Evolutionary conservation across 352 stramenopile genomes (phyloP), one percentile per base, ranked within the genome.

Genomic region (Peronospora destructor): DNA sequence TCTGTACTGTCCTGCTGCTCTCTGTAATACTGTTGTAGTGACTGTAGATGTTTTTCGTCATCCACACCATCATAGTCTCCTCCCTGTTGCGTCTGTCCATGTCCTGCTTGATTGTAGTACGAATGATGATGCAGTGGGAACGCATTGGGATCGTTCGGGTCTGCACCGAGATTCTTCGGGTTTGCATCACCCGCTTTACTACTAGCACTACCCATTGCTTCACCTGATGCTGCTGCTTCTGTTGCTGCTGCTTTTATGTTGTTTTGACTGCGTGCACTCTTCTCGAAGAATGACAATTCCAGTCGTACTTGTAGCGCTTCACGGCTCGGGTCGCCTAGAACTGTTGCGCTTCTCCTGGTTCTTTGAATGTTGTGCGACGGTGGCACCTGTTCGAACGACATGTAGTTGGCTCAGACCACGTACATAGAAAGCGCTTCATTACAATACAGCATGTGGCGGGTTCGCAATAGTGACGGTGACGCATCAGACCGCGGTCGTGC

Each of bases 181-280:
- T 90, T 86, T 38, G 73, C 64, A 49, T 92, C 81, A 66, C 84
- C 74, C 47, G 85, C 65, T 55, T 90, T 90, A 59, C 81, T 92
- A 28, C 74, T 88, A 19, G 78, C 78, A 72, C 81, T 92, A 43
- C 81, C 81, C 81, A 92, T 92, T 11, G 30, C 53, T 28, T 17
- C 3, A 19, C 19, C 52, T 34, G 28, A 58, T 21, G 33, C n/a
- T 26, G 46, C 28, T 26, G 26, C n/a, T 14, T 32, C 14, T 36
- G 13, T 35, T n/a, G n/a, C n/a, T 30, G 26, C 30, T 26, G 26
- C n/a, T 14, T 32, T 19, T 36, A 14, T 35, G 35, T 30, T 48
- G 32, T 14, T 33, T 39, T 5, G 39, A 21, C 30, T 53, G 45
- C 46, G 49, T 55, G 40, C 42, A 40, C 28, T n/a, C 34, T 14